Percentiles rank a stretch among this genome's conserved stretches.
Conservation (phyloP, 179 eudicot species). For the Corrigiola litoralis region DNA sequence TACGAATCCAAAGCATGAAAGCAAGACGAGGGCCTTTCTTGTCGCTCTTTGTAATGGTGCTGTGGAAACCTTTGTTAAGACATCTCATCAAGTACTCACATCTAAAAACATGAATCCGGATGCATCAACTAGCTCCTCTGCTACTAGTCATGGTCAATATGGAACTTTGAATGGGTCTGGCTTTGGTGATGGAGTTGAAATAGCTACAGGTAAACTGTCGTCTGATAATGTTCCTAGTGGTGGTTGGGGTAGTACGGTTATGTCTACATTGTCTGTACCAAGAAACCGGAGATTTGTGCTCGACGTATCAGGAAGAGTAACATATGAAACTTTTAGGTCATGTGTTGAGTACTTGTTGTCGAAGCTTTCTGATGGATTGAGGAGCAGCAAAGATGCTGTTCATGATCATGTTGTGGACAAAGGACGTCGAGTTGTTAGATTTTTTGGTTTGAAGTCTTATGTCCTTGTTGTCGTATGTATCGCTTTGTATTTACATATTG, state of each 20-base stretch:
- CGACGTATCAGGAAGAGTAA: slow-evolving; percentile 73
- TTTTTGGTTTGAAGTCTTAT: slow-evolving; percentile 59
- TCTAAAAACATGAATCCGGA: slow-evolving; percentile 20
- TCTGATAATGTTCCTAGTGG: slow-evolving; percentile 26
- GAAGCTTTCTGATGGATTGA: slow-evolving; percentile 54
- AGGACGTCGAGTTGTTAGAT: slow-evolving; percentile 61
- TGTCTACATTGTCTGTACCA: slow-evolving; percentile 73
- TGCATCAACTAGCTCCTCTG: slow-evolving; percentile 12
- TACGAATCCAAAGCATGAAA: slow-evolving; percentile 72
- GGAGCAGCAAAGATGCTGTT: slow-evolving; percentile 40
- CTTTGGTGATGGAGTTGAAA: slow-evolving; percentile 15
- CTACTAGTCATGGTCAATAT: slow-evolving; percentile 13
- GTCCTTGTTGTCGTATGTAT: slow-evolving; percentile 55
- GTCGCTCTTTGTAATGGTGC: slow-evolving; percentile 68
- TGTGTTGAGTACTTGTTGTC: slow-evolving; percentile 41
- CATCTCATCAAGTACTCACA: slow-evolving; percentile 71
- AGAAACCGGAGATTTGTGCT: slow-evolving; percentile 61
- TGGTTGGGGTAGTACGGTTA: slow-evolving; percentile 51
- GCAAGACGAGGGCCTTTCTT: slow-evolving; percentile 43
- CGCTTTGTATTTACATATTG: slow-evolving; percentile 56
- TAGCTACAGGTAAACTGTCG: slow-evolving; percentile 15
- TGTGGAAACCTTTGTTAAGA: slow-evolving; percentile 73
- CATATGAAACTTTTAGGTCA: slow-evolving; percentile 66
- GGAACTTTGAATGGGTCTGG: slow-evolving; percentile 9
- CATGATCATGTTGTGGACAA: slow-evolving; percentile 48